These are phyloP conservation scores for Cercospora zeae-maydis DNA, from an alignment of 2,329 filamentous ascomycete species.

Conservation along the genomic window DNA sequence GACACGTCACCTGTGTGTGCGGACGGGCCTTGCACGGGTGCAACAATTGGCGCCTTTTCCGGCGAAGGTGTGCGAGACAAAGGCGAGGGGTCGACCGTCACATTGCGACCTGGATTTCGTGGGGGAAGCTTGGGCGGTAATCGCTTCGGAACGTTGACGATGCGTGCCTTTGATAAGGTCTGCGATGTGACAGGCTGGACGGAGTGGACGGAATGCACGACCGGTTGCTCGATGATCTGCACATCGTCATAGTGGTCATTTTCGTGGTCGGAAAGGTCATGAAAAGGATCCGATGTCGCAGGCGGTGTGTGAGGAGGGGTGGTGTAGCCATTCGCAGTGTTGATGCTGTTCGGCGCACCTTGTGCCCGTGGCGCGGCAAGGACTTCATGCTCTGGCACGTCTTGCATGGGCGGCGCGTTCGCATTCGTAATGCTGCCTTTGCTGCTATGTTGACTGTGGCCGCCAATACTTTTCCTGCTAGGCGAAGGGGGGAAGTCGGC, in stretches of 20 bases:
- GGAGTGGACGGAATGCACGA: conserved; percentile 63
- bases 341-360: conserved; percentile 11
- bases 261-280: conserved; percentile 31
- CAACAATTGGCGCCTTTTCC: background rate
- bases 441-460: conserved; percentile 27
- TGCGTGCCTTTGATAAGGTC: conserved; percentile 62
- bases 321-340: conserved; percentile 30
- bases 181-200: conserved; percentile 48
- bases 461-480: conserved; percentile 20
- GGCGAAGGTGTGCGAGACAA: conserved; percentile 9
- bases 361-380: conserved; percentile 18
- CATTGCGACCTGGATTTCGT: conserved; percentile 62
- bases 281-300: conserved; percentile 1
- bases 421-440: conserved; percentile 23
- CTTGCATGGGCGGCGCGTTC: conserved; percentile 24
- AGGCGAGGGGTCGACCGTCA: conserved; percentile 34
- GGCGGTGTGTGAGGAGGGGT: conserved; percentile 36
- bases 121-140: conserved; percentile 72
- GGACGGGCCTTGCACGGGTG: background rate
- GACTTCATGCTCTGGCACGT: conserved; percentile 31
- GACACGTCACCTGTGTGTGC: background rate
- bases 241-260: conserved; percentile 51
- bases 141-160: conserved; percentile 82
- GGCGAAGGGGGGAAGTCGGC: conserved; percentile 20
- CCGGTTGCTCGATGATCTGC: conserved; percentile 46